Evolutionary conservation across 2,329 filamentous ascomycete species (phyloP).

Genomic region (Thelonectria discophora): DNA sequence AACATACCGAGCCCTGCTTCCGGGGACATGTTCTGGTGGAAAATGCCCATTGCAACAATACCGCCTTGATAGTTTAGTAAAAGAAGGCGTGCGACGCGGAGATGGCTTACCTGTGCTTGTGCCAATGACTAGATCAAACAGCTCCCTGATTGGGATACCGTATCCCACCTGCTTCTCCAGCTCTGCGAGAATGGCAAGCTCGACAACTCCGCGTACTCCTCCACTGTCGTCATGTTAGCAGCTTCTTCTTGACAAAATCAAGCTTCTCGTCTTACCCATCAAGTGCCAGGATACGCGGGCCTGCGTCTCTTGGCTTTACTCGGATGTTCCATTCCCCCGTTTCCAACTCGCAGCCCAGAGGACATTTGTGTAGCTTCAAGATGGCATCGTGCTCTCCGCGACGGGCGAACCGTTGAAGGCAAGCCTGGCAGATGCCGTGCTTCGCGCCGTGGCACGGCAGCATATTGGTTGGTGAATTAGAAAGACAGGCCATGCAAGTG

Average conservation of each 20-base stretch:
- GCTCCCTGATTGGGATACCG: conserved; percentile 20
- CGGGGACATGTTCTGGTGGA: conserved; percentile 11
- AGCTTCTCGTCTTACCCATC: conserved; percentile 18
- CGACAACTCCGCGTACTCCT: conserved; percentile 22
- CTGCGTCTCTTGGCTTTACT: conserved; percentile 18
- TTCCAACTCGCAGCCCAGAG: conserved; percentile 13
- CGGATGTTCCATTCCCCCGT: conserved; percentile 25
- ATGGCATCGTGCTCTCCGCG: background rate
- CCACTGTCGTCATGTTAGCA: conserved; percentile 4
- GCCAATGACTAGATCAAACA: conserved; percentile 28
- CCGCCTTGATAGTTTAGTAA: conserved; percentile 6
- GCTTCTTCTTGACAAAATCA: background rate
- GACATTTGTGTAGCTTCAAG: conserved; percentile 10
- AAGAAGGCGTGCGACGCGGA: background rate
- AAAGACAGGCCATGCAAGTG: conserved; percentile 23
- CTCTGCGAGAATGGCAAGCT: conserved; percentile 16
- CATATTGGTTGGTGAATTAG: conserved; percentile 23
- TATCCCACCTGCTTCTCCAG: conserved; percentile 15
- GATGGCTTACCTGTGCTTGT: conserved; percentile 23
- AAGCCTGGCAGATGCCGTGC: conserved; percentile 24
- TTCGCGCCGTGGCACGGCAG: conserved; percentile 15
- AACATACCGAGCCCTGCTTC: conserved; percentile 9
- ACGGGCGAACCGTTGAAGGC: conserved; percentile 7
- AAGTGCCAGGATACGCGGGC: conserved; percentile 10
- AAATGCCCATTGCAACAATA: conserved; percentile 21